Evolutionary conservation across 2,329 filamentous ascomycete species (phyloP).

Genomic region (Zasmidium cellare): DNA sequence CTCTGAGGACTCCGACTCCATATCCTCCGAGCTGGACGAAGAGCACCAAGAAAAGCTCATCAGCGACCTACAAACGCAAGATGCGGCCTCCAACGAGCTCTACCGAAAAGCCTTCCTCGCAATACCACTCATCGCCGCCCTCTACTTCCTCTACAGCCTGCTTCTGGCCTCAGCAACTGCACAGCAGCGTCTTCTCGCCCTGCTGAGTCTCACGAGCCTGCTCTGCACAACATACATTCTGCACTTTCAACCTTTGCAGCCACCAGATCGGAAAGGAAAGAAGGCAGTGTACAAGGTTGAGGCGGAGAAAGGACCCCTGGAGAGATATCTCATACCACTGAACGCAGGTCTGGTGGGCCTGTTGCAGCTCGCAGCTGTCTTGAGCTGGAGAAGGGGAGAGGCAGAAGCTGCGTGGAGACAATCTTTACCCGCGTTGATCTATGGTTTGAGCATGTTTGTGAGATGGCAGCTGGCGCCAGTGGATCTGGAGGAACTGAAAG

Average conservation of each 20-base stretch:
- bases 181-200: constrained; percentile 45
- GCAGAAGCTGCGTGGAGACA: constrained; percentile 33
- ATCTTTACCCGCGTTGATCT: constrained; percentile 54
- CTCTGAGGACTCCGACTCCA: constrained; percentile 55
- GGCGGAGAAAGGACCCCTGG: constrained; percentile 49
- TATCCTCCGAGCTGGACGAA: constrained; percentile 68
- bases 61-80: constrained; percentile 53
- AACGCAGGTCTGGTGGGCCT: constrained; percentile 60
- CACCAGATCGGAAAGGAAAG: constrained; percentile 44
- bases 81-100: constrained; percentile 40
- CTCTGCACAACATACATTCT: constrained; percentile 63
- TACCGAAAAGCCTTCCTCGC: constrained; percentile 53
- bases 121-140: constrained; percentile 58
- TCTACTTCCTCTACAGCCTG: constrained; percentile 57
- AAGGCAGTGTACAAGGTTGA: constrained; percentile 29
- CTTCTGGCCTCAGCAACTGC: constrained; percentile 37
- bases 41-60: constrained; percentile 70
- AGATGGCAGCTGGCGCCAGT: constrained; percentile 68
- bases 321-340: constrained; percentile 59
- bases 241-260: constrained; percentile 44
- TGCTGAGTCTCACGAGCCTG: constrained; percentile 65
- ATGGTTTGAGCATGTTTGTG: constrained; percentile 60
- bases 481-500: constrained; percentile 66
- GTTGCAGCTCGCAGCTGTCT: constrained; percentile 50
- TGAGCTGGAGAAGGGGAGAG: constrained; percentile 35